Conservation (phyloP, 2,329 filamentous ascomycete genomes). For the Aspergillus pseudoterreus region DNA sequence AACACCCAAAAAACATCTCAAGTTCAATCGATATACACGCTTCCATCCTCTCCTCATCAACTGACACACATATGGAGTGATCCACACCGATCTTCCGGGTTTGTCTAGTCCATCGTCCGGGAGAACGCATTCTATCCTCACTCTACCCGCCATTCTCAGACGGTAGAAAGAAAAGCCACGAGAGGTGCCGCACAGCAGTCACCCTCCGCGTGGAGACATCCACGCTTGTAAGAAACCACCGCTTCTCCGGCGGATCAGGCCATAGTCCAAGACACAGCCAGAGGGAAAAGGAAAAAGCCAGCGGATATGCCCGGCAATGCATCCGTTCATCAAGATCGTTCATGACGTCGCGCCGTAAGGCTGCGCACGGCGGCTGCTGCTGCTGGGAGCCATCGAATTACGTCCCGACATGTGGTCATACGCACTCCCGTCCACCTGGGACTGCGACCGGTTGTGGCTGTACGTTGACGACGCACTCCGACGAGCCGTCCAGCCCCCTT, state of each 20-base stretch:
- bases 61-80: constrained; percentile 1
- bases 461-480: constrained; percentile 3
- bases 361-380: constrained; percentile 6
- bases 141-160: constrained; percentile 11
- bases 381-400: constrained; percentile 7
- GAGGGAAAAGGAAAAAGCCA: background rate
- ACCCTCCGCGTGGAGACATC: background rate
- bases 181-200: constrained; percentile 14
- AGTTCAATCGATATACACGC: too few relatives aligned
- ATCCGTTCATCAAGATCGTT: constrained; percentile 6
- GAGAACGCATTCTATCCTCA: constrained; percentile 8
- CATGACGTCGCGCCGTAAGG: constrained; percentile 10
- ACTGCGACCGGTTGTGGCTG: constrained; percentile 15
- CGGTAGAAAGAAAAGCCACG: constrained; percentile 3
- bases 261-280: background rate
- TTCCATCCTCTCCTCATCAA: background rate
- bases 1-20: background rate
- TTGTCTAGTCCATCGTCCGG: background rate
- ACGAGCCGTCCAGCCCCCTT: background rate
- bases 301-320: background rate
- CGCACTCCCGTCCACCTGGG: constrained; percentile 9
- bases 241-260: background rate
- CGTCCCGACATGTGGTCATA: constrained; percentile 13
- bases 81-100: background rate
- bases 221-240: too few relatives aligned